Percentiles rank a stretch among this genome's conserved stretches.
Conservation (phyloP, 768 basidiomycete genomes). For the Phaffia australis region DNA sequence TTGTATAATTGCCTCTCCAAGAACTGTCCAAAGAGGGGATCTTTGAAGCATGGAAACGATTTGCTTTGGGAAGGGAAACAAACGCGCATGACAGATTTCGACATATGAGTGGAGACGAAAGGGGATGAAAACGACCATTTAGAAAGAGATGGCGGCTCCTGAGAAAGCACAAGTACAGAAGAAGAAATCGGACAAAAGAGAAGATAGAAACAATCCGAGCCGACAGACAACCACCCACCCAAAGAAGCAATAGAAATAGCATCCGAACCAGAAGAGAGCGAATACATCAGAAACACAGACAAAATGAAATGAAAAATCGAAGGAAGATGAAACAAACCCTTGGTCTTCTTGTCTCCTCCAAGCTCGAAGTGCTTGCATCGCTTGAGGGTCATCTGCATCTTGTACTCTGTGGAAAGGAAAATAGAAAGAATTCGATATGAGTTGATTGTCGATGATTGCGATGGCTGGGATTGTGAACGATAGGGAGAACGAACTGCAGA, state of each 20-base stretch:
- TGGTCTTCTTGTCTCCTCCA: slow-evolving; percentile 99
- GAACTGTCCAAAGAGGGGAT: no score
- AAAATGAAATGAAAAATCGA: not conserved
- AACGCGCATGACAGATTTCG: no score
- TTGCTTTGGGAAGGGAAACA: no score
- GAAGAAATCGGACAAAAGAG: slow-evolving; percentile 6
- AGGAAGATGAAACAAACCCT: slow-evolving; percentile 41
- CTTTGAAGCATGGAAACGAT: no score
- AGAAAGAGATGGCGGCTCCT: slow-evolving; percentile 70
- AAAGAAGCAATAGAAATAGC: no score
- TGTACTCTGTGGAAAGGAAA: slow-evolving; percentile 24
- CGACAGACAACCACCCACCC: no score
- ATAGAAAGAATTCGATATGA: not conserved
- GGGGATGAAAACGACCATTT: slow-evolving; percentile 19
- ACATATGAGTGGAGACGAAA: no score
- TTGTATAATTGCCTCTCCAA: no score
- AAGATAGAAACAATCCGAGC: slow-evolving; percentile 20
- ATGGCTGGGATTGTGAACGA: no score
- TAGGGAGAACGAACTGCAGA: slow-evolving; percentile 50
- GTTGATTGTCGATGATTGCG: not conserved
- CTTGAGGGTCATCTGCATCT: slow-evolving; percentile 59
- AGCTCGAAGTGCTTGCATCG: slow-evolving; percentile 99
- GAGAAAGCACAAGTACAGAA: not conserved
- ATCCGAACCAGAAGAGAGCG: no score
- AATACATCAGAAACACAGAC: no score